Percentiles rank a stretch among this genome's conserved stretches.
Conservation (phyloP, 805 yeast species). For the Candida quercuum region DNA sequence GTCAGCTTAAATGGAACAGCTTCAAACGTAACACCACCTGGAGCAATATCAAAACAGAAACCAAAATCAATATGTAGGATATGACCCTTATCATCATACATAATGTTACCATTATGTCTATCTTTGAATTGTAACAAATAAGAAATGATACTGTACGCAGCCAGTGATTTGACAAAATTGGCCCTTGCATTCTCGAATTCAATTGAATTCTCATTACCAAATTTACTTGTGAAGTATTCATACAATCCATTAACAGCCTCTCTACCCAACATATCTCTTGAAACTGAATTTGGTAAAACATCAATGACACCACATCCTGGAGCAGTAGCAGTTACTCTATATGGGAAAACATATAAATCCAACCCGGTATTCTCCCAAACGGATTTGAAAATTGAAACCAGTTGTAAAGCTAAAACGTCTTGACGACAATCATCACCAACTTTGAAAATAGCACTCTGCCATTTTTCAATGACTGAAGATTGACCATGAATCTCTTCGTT, state of each 20-base stretch:
- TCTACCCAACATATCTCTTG: constrained; percentile 97
- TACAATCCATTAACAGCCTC: constrained; percentile 97
- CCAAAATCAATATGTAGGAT: constrained; percentile 96
- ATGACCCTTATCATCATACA: constrained; percentile 94
- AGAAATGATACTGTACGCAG: constrained; percentile 90
- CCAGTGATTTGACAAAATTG: constrained; percentile 88
- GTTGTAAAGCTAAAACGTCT: constrained; percentile 89
- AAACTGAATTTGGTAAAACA: constrained; percentile 89
- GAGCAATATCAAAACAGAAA: constrained; percentile 96
- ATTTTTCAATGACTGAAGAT: constrained; percentile 48
- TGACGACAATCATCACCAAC: constrained; percentile 99
- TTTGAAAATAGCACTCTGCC: constrained; percentile 96
- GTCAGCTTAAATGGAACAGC: constrained; percentile 98
- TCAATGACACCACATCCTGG: constrained; percentile 99
- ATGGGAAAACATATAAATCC: constrained; percentile 87
- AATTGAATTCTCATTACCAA: constrained; percentile 89
- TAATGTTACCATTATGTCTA: constrained; percentile 96
- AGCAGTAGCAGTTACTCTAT: constrained; percentile 96
- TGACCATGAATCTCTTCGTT: constrained; percentile 40
- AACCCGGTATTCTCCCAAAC: constrained; percentile 86
- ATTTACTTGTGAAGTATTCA: constrained; percentile 86
- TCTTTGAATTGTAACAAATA: constrained; percentile 91
- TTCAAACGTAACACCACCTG: constrained; percentile 97
- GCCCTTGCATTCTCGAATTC: constrained; percentile 89
- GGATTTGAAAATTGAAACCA: constrained; percentile 85